Percentiles rank a stretch among this genome's conserved stretches.
Evolutionary conservation across 768 basidiomycete genomes (phyloP).

Genomic region (Tylopilus balloui): DNA sequence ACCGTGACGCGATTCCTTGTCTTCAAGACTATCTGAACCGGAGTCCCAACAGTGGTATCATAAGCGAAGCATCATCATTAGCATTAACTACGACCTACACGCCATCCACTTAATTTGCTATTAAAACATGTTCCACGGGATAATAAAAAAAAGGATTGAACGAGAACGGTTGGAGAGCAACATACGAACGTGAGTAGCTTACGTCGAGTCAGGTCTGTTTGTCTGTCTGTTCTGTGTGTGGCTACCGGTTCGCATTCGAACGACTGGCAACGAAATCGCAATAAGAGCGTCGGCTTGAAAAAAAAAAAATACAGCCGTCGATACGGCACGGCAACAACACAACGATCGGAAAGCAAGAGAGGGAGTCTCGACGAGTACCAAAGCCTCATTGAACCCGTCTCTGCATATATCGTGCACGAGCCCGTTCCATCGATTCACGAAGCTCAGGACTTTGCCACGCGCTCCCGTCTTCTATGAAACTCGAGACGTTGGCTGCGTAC

Average conservation of each 20-base stretch:
- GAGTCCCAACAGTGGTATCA: not conserved
- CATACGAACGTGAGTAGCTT: constrained; percentile 4
- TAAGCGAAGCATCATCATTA: not conserved
- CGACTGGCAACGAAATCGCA: not conserved
- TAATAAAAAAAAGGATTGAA: not conserved
- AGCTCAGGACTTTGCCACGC: constrained; percentile 63
- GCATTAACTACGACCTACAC: constrained; percentile 8
- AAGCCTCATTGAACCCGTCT: constrained; percentile 13
- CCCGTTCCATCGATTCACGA: constrained; percentile 66
- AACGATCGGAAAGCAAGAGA: not conserved
- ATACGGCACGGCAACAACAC: not conserved
- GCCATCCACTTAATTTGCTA: not conserved
- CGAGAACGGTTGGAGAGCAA: not conserved
- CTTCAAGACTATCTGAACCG: too few species aligned
- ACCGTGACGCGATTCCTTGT: too few species aligned
- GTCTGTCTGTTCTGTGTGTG: not conserved
- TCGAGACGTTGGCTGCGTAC: constrained; percentile 18
- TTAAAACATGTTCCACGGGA: constrained; percentile 1
- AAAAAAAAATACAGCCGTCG: not conserved
- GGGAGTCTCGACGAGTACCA: not conserved
- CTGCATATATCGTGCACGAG: constrained; percentile 39
- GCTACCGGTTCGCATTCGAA: constrained; percentile 1
- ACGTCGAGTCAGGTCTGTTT: not conserved
- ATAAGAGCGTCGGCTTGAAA: not conserved
- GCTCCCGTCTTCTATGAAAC: constrained; percentile 42